phyloP scores from a whole-genome alignment of 306 rosid species.

The Canavalia ensiformis region DNA sequence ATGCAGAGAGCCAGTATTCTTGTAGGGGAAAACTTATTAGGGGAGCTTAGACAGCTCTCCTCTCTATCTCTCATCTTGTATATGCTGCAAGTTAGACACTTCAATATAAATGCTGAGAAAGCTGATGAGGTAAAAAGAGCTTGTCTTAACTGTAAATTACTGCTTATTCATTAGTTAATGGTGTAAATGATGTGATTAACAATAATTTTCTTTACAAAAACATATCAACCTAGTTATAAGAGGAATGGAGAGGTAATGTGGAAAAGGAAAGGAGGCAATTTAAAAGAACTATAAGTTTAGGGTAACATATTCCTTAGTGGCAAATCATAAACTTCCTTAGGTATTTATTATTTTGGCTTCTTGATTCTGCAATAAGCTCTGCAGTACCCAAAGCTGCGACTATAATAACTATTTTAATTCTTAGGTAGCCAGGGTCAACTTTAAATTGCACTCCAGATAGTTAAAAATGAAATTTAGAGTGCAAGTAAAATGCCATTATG shows the following conservation, averaged over 20 bases:
- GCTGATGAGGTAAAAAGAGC: background rate
- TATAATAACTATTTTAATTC: background rate
- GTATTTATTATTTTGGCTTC: background rate
- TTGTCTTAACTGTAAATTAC: background rate
- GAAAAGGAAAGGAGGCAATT: background rate
- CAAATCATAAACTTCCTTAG: background rate
- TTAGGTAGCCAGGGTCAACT: background rate
- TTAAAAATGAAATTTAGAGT: too few relatives aligned
- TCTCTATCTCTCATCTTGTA: slow-evolving; percentile 1
- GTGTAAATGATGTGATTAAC: background rate
- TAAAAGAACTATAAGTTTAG: background rate
- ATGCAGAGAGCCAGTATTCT: slow-evolving; percentile 15
- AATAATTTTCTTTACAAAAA: background rate
- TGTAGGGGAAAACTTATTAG: background rate
- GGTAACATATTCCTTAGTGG: background rate
- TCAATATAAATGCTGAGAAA: slow-evolving; percentile 15
- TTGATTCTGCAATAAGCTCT: slow-evolving; percentile 2
- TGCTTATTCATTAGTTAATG: background rate
- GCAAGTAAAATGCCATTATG: too few relatives aligned
- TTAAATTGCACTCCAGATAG: background rate
- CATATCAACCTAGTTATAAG: background rate
- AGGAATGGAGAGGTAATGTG: background rate
- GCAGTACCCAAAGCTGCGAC: background rate
- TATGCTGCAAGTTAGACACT: background rate
- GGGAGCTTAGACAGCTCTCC: background rate